A percentile compares a stretch with the other conserved stretches of the same genome.
Conservation (phyloP, 1,284 basidiomycete genomes). For the Trichosporon sp. region DNA sequence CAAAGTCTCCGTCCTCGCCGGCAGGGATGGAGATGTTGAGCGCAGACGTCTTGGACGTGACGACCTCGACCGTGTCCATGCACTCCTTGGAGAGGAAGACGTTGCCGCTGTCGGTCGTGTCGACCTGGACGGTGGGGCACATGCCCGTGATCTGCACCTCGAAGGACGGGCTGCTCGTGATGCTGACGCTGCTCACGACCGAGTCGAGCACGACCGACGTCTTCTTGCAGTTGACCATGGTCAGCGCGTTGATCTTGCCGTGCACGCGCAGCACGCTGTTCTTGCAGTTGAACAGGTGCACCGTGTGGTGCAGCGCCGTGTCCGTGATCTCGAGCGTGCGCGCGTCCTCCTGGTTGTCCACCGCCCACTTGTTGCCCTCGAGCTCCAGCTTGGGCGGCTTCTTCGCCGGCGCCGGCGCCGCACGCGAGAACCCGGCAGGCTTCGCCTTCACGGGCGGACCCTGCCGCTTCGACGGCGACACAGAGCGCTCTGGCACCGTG, state of each 20-base stretch:
- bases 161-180: slow-evolving; percentile 91
- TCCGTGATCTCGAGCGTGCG: slow-evolving; percentile 68
- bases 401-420: slow-evolving; percentile 56
- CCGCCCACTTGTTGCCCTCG: slow-evolving; percentile 90
- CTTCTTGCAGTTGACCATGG: slow-evolving; percentile 83
- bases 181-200: slow-evolving; percentile 79
- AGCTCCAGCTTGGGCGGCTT: slow-evolving; percentile 87
- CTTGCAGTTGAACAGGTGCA: slow-evolving; percentile 91
- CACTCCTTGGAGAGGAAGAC: slow-evolving; percentile 86
- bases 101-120: slow-evolving; percentile 91
- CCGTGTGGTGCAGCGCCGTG: slow-evolving; percentile 73
- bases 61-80: slow-evolving; percentile 70
- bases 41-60: slow-evolving; percentile 89
- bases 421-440: slow-evolving; percentile 62
- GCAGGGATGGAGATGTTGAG: slow-evolving; percentile 90
- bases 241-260: slow-evolving; percentile 95
- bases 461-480: slow-evolving; percentile 8
- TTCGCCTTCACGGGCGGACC: slow-evolving; percentile 57
- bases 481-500: slow-evolving; percentile 58
- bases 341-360: slow-evolving; percentile 92
- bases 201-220: slow-evolving; percentile 85
- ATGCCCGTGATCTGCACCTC: slow-evolving; percentile 84
- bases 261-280: slow-evolving; percentile 79
- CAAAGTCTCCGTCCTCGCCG: slow-evolving; percentile 77
- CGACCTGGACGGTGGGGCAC: slow-evolving; percentile 87